Evolutionary conservation across 73 alveolate genomes (phyloP).

Genomic region (Paramecium tetraurelia): DNA sequence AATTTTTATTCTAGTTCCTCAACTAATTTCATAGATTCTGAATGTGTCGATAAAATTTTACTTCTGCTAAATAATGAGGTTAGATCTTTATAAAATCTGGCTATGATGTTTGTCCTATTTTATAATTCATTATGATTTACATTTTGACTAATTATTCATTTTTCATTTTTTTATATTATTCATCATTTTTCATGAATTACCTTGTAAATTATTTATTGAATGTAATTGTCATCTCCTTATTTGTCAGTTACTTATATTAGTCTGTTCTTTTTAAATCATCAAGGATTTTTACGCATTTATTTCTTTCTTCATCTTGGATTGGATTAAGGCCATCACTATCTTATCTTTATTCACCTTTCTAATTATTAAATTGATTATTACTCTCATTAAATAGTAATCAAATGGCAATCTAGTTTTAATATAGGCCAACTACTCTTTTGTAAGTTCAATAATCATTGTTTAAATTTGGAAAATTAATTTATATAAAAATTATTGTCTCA

Average conservation of each 20-base stretch:
- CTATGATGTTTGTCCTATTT: not conserved
- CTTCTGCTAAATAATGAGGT: not conserved
- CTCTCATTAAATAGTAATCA: not conserved
- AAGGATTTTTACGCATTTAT: not conserved
- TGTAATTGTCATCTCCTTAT: not conserved
- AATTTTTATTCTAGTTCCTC: not conserved
- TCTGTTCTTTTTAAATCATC: not conserved
- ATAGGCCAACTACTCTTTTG: not conserved
- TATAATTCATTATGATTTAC: not conserved
- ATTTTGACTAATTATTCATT: not conserved
- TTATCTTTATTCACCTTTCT: not conserved
- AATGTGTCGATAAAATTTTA: not conserved
- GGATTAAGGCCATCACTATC: not conserved
- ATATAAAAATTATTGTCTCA: not conserved
- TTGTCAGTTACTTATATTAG: not conserved
- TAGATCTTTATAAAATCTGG: not conserved
- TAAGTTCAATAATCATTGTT: not conserved
- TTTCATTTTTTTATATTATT: not conserved
- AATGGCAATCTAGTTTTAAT: not conserved
- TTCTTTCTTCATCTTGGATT: not conserved
- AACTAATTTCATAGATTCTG: not conserved
- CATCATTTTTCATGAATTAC: not conserved
- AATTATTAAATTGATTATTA: not conserved
- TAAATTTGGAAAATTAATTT: not conserved
- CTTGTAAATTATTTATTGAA: not conserved